Percentiles rank a stretch among this genome's conserved stretches.
Conservation (phyloP, 352 stramenopile species). For the Phytophthora meadii region DNA sequence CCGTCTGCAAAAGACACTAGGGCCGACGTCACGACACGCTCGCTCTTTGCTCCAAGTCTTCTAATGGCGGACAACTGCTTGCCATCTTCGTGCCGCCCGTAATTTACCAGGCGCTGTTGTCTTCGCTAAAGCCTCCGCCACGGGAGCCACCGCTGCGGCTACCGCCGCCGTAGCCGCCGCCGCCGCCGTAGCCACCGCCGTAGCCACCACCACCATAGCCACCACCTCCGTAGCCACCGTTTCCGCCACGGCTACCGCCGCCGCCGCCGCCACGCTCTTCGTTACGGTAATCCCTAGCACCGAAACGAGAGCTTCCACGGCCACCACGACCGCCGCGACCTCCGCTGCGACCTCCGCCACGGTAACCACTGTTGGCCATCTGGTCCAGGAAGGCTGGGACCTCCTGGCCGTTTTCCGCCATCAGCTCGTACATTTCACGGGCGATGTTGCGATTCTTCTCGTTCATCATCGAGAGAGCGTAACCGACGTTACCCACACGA, state of each 20-base stretch:
- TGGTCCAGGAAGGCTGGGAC: slow-evolving; percentile 94
- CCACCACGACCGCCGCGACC: slow-evolving; percentile 62
- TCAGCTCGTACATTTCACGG: slow-evolving; percentile 96
- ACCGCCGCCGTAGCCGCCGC: slow-evolving; percentile 36
- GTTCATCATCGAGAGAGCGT: slow-evolving; percentile 98
- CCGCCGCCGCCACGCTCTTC: slow-evolving; percentile 66
- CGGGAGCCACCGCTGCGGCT: slow-evolving; percentile 42
- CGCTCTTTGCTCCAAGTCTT: slow-evolving; percentile 49
- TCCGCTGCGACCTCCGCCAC: slow-evolving; percentile 66
- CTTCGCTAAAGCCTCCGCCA: slow-evolving; percentile 62
- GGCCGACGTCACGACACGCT: slow-evolving; percentile 40
- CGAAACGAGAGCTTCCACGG: slow-evolving; percentile 78
- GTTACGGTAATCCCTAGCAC: slow-evolving; percentile 88
- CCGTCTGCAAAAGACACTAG: slow-evolving; percentile 36
- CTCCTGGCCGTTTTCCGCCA: slow-evolving; percentile 96
- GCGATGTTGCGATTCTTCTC: slow-evolving; percentile 98
- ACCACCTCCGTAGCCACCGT: slow-evolving; percentile 29
- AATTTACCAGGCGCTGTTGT: slow-evolving; percentile 91
- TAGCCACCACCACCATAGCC: slow-evolving; percentile 37
- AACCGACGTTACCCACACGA: slow-evolving; percentile 97
- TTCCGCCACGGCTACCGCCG: slow-evolving; percentile 34
- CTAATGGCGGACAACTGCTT: slow-evolving; percentile 50
- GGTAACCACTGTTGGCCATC: slow-evolving; percentile 89
- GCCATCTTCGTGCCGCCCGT: slow-evolving; percentile 41
- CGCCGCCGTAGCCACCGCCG: slow-evolving; percentile 34